Base-by-base conservation (phyloP, 2,329 filamentous ascomycete genomes). In the Arthrobotrys iridis region DNA sequence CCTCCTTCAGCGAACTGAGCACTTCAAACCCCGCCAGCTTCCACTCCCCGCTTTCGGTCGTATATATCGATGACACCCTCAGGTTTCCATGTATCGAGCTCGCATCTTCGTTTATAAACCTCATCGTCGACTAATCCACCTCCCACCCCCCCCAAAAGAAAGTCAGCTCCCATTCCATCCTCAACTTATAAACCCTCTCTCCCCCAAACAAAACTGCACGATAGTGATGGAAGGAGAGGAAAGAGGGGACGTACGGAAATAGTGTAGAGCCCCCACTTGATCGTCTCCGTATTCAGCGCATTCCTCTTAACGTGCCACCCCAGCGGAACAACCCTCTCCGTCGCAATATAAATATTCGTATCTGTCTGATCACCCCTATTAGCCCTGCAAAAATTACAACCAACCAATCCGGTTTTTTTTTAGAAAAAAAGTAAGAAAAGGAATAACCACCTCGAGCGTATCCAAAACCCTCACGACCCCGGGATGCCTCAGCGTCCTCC, bases 31-130 rank as follows among this genome's bases (percentile, higher is more conserved):
- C 95, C 18, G 91, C 93, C 1, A 99, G 84, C 81, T 96, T 98
- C 95, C 95, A 99, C 83, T 99, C 95, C 70, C 95, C 95, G 80
- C 95, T 97, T 81, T 98, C 94, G 75, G 93, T 93, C 2, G 92
- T 95, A 82, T 93, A 99, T 77, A 99, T 86, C 0, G 94, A 97
- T 0, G 91, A 91, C 18, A 92, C 91, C 77, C 92, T 89, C 60
- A 99, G 85, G 79, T 88, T 92, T 55, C 93, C 95, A 80, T 99
- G 95, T 59, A 99, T 91, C 0, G 93, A 97, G 1, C 90, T 87
- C 2, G 93, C 95, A 78, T 99, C 95, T 52, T 91, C 89, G 80
- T 99, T 99, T 82, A 99, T 92, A 81, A 99, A 99, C 80, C 95
- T 97, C 78, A 98, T 83, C 0, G 95, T 98, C 81, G 93, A n/a